Percentiles rank a stretch among this genome's conserved stretches.
Conservation (phyloP, 805 yeast species). For the Candida adriatica region DNA sequence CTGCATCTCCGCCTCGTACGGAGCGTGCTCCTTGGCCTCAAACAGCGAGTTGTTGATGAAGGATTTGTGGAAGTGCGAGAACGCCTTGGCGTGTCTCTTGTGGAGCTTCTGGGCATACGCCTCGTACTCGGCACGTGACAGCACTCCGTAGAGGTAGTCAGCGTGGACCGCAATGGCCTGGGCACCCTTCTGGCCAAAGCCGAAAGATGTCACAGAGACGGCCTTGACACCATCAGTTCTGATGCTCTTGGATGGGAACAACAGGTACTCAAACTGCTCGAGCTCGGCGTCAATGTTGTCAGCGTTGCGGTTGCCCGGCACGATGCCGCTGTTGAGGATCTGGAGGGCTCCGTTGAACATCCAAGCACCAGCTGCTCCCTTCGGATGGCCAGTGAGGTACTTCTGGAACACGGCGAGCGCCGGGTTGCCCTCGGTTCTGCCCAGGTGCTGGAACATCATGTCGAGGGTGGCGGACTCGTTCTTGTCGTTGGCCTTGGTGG, state of each 20-base stretch:
- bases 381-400: constrained; percentile 98
- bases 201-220: constrained; percentile 93
- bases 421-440: constrained; percentile 97
- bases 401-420: constrained; percentile 98
- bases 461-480: constrained; percentile 91
- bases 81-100: constrained; percentile 81
- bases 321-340: constrained; percentile 83
- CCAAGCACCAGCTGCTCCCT: constrained; percentile 99
- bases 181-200: constrained; percentile 99
- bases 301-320: constrained; percentile 98
- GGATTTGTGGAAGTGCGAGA: constrained; percentile 94
- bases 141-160: constrained; percentile 83
- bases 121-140: constrained; percentile 66
- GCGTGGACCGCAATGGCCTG: constrained; percentile 90
- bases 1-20: constrained; percentile 86
- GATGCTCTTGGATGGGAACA: constrained; percentile 89
- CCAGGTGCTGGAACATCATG: constrained; percentile 89
- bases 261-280: constrained; percentile 79
- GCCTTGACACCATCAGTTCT: constrained; percentile 98
- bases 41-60: constrained; percentile 86
- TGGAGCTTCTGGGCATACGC: constrained; percentile 64
- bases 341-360: constrained; percentile 98
- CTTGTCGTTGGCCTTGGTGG: constrained; percentile 97
- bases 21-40: constrained; percentile 89
- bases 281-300: constrained; percentile 85